Conservation (phyloP, 148 eudicot genomes). For the Vaccinium darrowii region DNA sequence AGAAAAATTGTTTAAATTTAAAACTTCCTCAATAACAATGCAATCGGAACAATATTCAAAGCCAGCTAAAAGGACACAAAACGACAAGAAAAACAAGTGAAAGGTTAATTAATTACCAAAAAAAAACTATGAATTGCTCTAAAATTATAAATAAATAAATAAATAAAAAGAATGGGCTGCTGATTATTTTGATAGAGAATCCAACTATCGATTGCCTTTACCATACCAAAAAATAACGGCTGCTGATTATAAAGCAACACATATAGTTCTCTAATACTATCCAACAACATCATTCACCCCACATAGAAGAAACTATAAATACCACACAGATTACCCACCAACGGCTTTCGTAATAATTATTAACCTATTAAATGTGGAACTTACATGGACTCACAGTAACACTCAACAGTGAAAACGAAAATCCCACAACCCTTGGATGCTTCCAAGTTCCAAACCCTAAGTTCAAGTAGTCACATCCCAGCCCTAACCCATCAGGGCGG, state of each 20-base stretch:
- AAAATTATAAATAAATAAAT: neutral
- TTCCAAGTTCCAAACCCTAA: neutral
- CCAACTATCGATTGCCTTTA: neutral
- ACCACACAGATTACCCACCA: neutral
- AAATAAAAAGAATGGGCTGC: neutral
- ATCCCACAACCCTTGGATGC: neutral
- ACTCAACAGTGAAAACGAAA: neutral
- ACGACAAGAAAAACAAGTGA: neutral
- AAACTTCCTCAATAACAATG: neutral
- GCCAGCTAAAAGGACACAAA: neutral
- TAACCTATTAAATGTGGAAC: neutral
- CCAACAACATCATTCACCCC: neutral
- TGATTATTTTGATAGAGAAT: neutral
- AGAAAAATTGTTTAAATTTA: neutral
- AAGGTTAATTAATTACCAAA: neutral
- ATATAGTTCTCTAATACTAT: neutral
- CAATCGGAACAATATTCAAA: neutral
- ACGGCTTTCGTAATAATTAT: neutral
- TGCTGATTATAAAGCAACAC: neutral
- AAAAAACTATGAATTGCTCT: neutral
- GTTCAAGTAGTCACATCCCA: neutral
- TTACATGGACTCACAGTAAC: neutral
- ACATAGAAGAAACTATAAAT: neutral
- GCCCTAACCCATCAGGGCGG: neutral
- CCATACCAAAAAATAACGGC: neutral